Evolutionary conservation across 139 green algal genomes (phyloP).

Genomic region (Parachlorella kessleri): DNA sequence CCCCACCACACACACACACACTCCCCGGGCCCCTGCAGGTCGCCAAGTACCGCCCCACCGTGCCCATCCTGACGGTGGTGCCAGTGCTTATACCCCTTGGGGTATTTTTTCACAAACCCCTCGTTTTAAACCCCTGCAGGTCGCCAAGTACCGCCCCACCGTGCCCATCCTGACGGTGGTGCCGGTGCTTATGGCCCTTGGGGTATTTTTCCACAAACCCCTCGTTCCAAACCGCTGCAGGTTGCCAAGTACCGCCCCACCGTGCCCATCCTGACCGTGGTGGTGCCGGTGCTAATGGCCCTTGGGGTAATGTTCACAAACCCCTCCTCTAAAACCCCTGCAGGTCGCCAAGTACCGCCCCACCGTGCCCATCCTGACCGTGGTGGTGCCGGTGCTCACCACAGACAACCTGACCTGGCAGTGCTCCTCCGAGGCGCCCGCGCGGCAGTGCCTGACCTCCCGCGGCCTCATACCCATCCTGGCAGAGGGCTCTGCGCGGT

Average conservation of each 20-base stretch:
- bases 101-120: too few relatives aligned
- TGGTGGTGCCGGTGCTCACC: constrained; percentile 90
- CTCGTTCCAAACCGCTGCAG: too few relatives aligned
- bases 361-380: constrained; percentile 86
- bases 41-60: constrained; percentile 37
- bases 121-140: too few relatives aligned
- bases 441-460: constrained; percentile 85
- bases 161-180: constrained; percentile 93
- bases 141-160: constrained; percentile 32
- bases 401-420: constrained; percentile 92
- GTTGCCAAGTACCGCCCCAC: neutral
- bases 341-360: constrained; percentile 33
- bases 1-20: too few relatives aligned
- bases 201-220: too few relatives aligned
- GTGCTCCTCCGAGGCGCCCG: constrained; percentile 86
- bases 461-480: constrained; percentile 90
- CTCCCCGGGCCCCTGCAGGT: too few relatives aligned
- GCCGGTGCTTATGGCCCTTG: constrained; percentile 87
- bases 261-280: constrained; percentile 90
- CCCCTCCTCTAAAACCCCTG: neutral
- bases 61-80: constrained; percentile 92
- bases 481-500: constrained; percentile 84
- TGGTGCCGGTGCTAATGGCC: constrained; percentile 81
- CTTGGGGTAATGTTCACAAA: neutral
- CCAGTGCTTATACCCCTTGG: constrained; percentile 89